Evolutionary conservation across 192 early-diverging fungal genomes (phyloP).

Genomic region (Backusella sp.): DNA sequence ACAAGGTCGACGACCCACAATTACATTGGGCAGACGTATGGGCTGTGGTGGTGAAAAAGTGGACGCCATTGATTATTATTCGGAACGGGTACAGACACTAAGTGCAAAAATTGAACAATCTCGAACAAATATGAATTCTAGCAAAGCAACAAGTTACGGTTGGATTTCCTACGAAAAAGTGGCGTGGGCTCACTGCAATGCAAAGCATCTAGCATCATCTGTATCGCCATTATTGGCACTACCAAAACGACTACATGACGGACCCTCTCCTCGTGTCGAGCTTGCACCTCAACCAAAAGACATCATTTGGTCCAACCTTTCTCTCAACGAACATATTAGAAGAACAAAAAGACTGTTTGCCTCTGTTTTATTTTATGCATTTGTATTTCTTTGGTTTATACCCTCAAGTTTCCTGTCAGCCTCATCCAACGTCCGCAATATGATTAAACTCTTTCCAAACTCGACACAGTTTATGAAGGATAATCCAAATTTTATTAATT

Average conservation of each 20-base stretch:
- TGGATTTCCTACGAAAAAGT: slow-evolving; percentile 68
- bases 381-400: slow-evolving; percentile 67
- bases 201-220: slow-evolving; percentile 40
- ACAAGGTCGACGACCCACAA: slow-evolving; percentile 35
- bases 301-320: slow-evolving; percentile 73
- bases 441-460: slow-evolving; percentile 53
- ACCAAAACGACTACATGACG: slow-evolving; percentile 2
- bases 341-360: slow-evolving; percentile 40
- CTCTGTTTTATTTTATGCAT: slow-evolving; percentile 48
- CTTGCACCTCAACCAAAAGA: slow-evolving; percentile 74
- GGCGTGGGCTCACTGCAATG: slow-evolving; percentile 43
- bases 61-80: slow-evolving; percentile 73
- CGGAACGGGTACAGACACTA: slow-evolving; percentile 56
- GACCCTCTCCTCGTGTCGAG: slow-evolving; percentile 33
- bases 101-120: slow-evolving; percentile 52
- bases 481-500: slow-evolving; percentile 50
- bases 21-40: slow-evolving; percentile 26
- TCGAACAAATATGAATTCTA: slow-evolving; percentile 44
- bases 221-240: slow-evolving; percentile 23
- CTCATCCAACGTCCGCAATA: slow-evolving; percentile 55
- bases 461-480: slow-evolving; percentile 45
- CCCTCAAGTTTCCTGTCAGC: slow-evolving; percentile 63
- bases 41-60: slow-evolving; percentile 47
- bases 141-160: slow-evolving; percentile 62
- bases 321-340: slow-evolving; percentile 50